Percentiles rank a stretch among this genome's conserved stretches.
These are phyloP conservation scores for Micractinium sp. DNA, from an alignment of 139 green algal species.

Conservation along the genomic window DNA sequence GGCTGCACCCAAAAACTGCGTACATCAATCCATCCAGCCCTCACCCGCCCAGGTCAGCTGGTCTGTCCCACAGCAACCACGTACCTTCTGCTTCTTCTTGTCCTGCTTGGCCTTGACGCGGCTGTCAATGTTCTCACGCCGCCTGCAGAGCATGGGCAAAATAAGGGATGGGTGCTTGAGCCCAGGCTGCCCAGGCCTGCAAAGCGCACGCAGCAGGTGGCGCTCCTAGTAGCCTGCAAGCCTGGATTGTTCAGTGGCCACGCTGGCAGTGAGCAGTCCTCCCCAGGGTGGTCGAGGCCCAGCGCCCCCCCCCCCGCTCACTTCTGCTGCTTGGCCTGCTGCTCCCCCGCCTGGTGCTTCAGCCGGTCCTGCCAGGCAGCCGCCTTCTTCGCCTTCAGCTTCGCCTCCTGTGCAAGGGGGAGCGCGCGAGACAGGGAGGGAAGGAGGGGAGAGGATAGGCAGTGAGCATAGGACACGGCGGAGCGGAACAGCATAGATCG, in stretches of 20 bases:
- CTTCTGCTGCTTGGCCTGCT: slow-evolving; percentile 75
- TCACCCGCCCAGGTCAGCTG: too few relatives aligned
- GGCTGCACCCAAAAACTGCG: too few relatives aligned
- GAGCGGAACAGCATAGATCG: too few relatives aligned
- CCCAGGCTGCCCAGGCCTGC: background rate
- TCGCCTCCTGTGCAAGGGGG: slow-evolving; percentile 53
- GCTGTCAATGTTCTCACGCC: slow-evolving; percentile 70
- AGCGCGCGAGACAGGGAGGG: background rate
- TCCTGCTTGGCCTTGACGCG: slow-evolving; percentile 69
- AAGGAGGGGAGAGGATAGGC: background rate
- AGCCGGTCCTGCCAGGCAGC: slow-evolving; percentile 75
- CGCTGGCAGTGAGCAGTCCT: background rate
- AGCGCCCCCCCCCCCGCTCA: slow-evolving; percentile 35
- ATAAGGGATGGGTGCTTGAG: too few relatives aligned
- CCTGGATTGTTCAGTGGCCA: too few relatives aligned
- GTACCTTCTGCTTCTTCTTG: slow-evolving; percentile 69
- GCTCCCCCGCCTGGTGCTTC: slow-evolving; percentile 58
- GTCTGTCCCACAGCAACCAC: background rate
- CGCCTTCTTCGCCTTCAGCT: slow-evolving; percentile 73
- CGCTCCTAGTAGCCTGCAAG: too few relatives aligned
- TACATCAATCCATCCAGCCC: too few relatives aligned
- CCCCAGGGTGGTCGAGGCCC: background rate
- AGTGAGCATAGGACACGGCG: background rate
- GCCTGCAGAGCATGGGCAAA: slow-evolving; percentile 52
- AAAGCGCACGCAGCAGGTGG: background rate